These are phyloP conservation scores for Ophiocordyceps camponoti-floridani DNA, from an alignment of 2,329 filamentous ascomycete species.

Conservation along the genomic window DNA sequence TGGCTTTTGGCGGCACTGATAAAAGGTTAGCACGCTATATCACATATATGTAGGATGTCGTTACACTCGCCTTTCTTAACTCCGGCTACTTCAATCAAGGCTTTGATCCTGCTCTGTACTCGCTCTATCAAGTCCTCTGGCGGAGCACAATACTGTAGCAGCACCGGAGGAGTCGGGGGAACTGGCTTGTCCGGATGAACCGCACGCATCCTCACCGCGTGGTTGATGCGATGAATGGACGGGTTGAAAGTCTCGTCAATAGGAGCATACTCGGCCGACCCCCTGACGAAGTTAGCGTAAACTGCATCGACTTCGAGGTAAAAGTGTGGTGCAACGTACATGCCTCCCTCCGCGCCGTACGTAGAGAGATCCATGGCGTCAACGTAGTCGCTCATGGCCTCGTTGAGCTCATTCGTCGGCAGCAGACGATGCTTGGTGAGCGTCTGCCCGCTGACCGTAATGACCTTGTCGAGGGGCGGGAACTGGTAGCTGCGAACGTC, in stretches of 20 bases:
- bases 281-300: constrained; percentile 10
- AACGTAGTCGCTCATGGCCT: constrained; percentile 81
- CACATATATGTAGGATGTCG: neutral
- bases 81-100: constrained; percentile 50
- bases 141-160: constrained; percentile 57
- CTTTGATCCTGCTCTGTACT: constrained; percentile 38
- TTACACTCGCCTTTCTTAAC: constrained; percentile 56
- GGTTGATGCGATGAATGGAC: constrained; percentile 71
- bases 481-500: constrained; percentile 85
- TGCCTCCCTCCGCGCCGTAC: constrained; percentile 56
- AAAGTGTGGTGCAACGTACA: constrained; percentile 24
- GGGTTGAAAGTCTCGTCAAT: constrained; percentile 76
- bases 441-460: constrained; percentile 70
- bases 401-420: constrained; percentile 52
- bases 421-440: constrained; percentile 71
- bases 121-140: constrained; percentile 46
- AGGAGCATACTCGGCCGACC: constrained; percentile 47
- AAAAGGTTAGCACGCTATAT: neutral
- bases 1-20: constrained; percentile 59
- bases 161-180: constrained; percentile 39
- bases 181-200: constrained; percentile 50
- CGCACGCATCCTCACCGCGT: constrained; percentile 69
- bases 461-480: constrained; percentile 69
- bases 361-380: constrained; percentile 77
- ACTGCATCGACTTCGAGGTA: no score